Evolutionary conservation across 2,329 filamentous ascomycete species (phyloP), one percentile per base, ranked within the genome.

Genomic region (Dactylellina sp.): DNA sequence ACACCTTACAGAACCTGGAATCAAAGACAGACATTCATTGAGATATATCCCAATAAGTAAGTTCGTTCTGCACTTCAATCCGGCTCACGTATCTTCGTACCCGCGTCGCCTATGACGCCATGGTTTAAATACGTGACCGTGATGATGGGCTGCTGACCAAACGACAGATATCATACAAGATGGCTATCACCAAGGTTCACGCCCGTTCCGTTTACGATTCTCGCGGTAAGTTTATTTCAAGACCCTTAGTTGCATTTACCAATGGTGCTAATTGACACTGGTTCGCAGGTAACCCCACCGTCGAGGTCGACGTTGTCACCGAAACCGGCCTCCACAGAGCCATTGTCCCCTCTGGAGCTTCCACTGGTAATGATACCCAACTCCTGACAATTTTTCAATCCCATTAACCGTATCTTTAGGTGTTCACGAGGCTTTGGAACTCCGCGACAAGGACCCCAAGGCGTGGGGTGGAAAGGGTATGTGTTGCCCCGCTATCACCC

Each of bases 141-240:
- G 61, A 56, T 35, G 60, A 46, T 24, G 60, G 49, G 49, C 24
- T 9, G 28, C 37, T 57, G 18, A 55, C 50, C 4, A 14, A 14
- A 40, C 14, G 35, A 7, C 46, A 66, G 40, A 56, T 74, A 61
- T 57, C 52, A 32, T 16, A 37, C 65, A 74, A 55, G 22, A 99
- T 99, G 95, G 86, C 91, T 81, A 92, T 95, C 84, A 89, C 89
- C 83, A 94, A 93, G 87, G 88, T 95, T 82, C 91, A 93, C 88
- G 91, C 91, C 81, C 91, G 95, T 82, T 93, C 90, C 81, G 93
- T 99, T 86, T 99, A 94, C 89, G 95, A 99, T 88, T 98, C 95
- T 83, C 94, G 95, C 79, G 88, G 88, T 78, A 78, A 62, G 75
- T 28, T 55, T 11, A 18, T 28, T 32, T 32, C 28, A 5, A 9